Percentiles rank a stretch among this genome's conserved stretches.
These are phyloP conservation scores for Zarea fungicola DNA, from an alignment of 2,329 filamentous ascomycete genomes.

Conservation along the genomic window DNA sequence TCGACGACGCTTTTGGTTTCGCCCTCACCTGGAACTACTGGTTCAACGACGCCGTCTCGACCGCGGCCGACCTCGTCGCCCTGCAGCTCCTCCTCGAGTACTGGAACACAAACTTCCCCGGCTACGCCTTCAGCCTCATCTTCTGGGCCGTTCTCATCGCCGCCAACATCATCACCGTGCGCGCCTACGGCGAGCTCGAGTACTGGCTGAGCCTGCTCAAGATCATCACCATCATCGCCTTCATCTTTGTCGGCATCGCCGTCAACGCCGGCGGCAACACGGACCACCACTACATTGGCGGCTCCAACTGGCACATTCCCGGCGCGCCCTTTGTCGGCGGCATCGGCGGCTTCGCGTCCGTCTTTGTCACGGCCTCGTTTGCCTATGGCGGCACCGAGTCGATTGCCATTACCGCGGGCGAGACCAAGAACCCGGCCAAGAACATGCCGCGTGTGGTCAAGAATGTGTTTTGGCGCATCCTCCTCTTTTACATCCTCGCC, in stretches of 20 bases:
- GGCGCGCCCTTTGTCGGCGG: conserved; percentile 61
- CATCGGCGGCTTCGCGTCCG: conserved; percentile 59
- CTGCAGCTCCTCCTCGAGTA: conserved; percentile 51
- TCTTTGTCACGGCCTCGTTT: conserved; percentile 50
- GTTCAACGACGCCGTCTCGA: conserved; percentile 56
- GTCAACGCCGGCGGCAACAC: conserved; percentile 49
- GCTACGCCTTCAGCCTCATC: conserved; percentile 58
- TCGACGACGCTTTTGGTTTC: conserved; percentile 50
- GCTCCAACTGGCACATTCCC: conserved; percentile 51
- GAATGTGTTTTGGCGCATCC: conserved; percentile 60
- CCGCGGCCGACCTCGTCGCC: conserved; percentile 53
- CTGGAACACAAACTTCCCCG: conserved; percentile 58
- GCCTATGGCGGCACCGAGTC: conserved; percentile 35
- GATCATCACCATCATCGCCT: conserved; percentile 49
- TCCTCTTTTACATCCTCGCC: conserved; percentile 44
- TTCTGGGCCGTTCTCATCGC: conserved; percentile 52
- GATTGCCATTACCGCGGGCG: conserved; percentile 56
- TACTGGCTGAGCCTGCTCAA: conserved; percentile 54
- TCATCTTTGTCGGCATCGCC: conserved; percentile 58
- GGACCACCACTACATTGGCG: conserved; percentile 50
- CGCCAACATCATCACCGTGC: conserved; percentile 30
- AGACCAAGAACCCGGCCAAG: conserved; percentile 57
- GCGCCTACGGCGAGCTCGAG: conserved; percentile 39
- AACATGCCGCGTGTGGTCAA: conserved; percentile 59
- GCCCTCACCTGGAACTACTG: conserved; percentile 57